Evolutionary conservation across 202 grass and related monocot species (phyloP).

Genomic region (Schoenoplectus tabernaemontani): DNA sequence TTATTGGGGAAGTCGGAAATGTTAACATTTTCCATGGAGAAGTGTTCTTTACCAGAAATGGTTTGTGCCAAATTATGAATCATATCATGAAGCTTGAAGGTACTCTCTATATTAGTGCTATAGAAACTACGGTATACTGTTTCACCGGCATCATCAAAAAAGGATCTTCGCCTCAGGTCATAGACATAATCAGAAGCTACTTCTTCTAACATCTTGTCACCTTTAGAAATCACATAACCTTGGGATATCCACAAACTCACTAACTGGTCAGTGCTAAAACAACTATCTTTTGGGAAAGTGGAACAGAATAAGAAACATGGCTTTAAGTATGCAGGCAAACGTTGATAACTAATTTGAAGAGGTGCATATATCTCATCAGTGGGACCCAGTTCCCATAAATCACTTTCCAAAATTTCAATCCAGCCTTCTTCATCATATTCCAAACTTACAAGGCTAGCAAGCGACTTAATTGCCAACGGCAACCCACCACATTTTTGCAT

Average conservation of each 20-base stretch:
- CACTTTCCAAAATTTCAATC: constrained; percentile 38
- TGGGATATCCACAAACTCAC: constrained; percentile 43
- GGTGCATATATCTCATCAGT: constrained; percentile 30
- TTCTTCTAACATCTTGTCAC: not conserved
- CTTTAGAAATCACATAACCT: constrained; percentile 27
- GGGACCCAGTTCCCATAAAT: constrained; percentile 34
- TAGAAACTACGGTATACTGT: not conserved
- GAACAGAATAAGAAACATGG: constrained; percentile 41
- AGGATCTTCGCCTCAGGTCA: constrained; percentile 14
- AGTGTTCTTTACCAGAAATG: constrained; percentile 23
- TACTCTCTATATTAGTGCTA: constrained; percentile 6
- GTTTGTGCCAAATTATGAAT: constrained; percentile 24
- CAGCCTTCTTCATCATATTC: constrained; percentile 30
- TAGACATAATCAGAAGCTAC: constrained; percentile 18
- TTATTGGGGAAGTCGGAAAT: not conserved
- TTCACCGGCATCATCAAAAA: constrained; percentile 16
- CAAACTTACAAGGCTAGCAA: constrained; percentile 31
- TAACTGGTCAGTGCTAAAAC: constrained; percentile 36
- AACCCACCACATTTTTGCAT: constrained; percentile 38
- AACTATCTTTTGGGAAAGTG: constrained; percentile 26
- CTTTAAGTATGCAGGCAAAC: constrained; percentile 30
- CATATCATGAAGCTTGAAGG: constrained; percentile 28
- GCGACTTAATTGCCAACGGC: constrained; percentile 38
- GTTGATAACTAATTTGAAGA: constrained; percentile 39
- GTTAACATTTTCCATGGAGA: constrained; percentile 8